Evolutionary conservation across 2,329 filamentous ascomycete species (phyloP), one percentile per base, ranked within the genome.

Genomic region (Pseudonectria foliicola): DNA sequence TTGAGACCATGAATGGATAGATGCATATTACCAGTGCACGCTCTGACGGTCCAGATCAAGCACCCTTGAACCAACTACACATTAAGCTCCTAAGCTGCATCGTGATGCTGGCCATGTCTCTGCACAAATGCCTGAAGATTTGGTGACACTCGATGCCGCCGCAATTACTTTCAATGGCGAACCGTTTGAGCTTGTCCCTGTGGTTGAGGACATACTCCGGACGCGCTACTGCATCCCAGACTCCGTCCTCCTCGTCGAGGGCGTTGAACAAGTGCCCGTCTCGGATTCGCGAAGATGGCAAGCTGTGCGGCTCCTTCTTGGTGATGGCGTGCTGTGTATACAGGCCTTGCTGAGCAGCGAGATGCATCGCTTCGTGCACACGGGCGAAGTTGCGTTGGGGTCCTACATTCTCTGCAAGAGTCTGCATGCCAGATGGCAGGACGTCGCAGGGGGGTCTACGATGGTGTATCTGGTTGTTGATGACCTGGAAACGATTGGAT

Each of bases 291-390:
- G 46, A 12, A 49, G 59, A 50, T 67, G 66, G 61, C 66, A 69
- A 23, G 57, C 60, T 2, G 47, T 74, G 1, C 61, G 71, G 3
- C 43, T 77, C 10, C 35, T 75, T 0, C 61, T 77, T 0, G 67
- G 71, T 25, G 73, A 77, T 42, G 71, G 72, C 2, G 60, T 68
- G 45, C 50, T 74, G 4, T 75, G 68, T 43, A 61, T 77, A n/a
- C 72, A 77, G 49, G 70, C 70, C 0, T 51, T 77, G 7, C 50
- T 75, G 27, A 52, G 55, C 6, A 54, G 61, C 2, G 61, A 62
- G 30, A 60, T 70, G 54, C 70, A 75, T 33, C 59, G 62, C 4
- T 62, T 71, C n/a, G 57, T 73, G 7, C 62, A 71, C 27, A 50
- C 49, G 1, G 64, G 62, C 3, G 60, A 66, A n/a, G 45, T 76